phyloP scores from a whole-genome alignment of 768 basidiomycete species.

The Arthromyces matolae region DNA sequence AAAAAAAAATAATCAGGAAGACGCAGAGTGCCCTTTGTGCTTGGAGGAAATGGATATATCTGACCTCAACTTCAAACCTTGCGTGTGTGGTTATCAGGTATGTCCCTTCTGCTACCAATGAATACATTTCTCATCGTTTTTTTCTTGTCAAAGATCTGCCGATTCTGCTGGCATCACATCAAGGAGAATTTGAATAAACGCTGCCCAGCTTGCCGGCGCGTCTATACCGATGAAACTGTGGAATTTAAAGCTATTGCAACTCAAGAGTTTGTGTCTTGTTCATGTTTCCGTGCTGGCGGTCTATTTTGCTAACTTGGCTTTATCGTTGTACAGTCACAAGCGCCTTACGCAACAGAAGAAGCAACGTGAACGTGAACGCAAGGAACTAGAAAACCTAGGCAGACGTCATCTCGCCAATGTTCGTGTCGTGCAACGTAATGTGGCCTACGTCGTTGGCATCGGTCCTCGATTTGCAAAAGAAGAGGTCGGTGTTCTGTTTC shows the following conservation, averaged over 20 bases:
- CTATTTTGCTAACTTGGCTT: constrained; percentile 12
- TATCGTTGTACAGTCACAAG: constrained; percentile 65
- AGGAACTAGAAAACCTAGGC: constrained; percentile 85
- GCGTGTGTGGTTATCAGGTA: constrained; percentile 98
- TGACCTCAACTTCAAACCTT: constrained; percentile 98
- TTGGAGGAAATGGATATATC: constrained; percentile 98
- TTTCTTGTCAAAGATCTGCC: constrained; percentile 83
- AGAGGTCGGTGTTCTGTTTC: constrained; percentile 58
- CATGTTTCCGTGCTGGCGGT: constrained; percentile 12
- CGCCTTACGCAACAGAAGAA: constrained; percentile 94
- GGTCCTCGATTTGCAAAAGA: constrained; percentile 93
- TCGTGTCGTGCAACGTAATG: constrained; percentile 93
- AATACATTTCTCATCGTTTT: constrained; percentile 9
- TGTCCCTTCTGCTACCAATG: constrained; percentile 4
- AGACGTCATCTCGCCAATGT: constrained; percentile 88
- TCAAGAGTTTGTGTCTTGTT: constrained; percentile 74
- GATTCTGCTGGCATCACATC: constrained; percentile 99
- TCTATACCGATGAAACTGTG: constrained; percentile 88
- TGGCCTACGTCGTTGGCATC: constrained; percentile 94
- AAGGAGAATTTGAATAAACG: constrained; percentile 92
- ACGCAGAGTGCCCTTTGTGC: constrained; percentile 96
- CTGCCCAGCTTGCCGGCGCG: constrained; percentile 93
- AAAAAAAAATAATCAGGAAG: constrained; percentile 66
- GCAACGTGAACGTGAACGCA: constrained; percentile 89
- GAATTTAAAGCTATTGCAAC: constrained; percentile 94